Base-by-base conservation (phyloP, 2,329 filamentous ascomycete species). In the Fusarium sp. region DNA sequence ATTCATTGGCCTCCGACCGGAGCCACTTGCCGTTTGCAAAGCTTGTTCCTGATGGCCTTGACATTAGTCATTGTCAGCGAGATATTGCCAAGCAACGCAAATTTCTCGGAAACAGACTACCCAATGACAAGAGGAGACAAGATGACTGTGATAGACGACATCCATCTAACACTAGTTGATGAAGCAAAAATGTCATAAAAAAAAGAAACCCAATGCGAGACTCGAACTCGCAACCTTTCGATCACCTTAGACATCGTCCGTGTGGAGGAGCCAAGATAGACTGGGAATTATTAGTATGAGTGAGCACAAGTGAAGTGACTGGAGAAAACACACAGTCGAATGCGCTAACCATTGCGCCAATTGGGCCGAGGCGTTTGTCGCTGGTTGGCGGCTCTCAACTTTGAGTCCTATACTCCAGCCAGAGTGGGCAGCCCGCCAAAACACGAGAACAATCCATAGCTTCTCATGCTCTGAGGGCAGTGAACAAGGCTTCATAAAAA, bases 321-420 rank as follows among this genome's bases (percentile, higher is more conserved):
- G 27, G 12, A 10, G 15, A 17, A n/a, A 25, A 25, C 33, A 10
- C n/a, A 40, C 33, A 60, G 57, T 60, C 57, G 22, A 43, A 43
- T 60, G 57, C 35, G 57, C 57, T 60, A 60, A 43, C 37, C 17
- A 60, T 60, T 60, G 57, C 57, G 57, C 57, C 57, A 60, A 35
- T 27, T 27, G 22, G 56, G 56, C 54, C 11, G n/a, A 14, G 32
- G 32, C 56, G 32, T 37, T 37, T 17, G 3, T 37, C n/a, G 22
- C 25, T 57, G 32, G 54, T 57, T 8, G 32, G 25, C 47, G 47
- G 47, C 32, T 37, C 11, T 57, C 15, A 57, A 25, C 54, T 57
- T 37, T 37, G 32, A 57, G 33, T 37, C 54, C 32, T 37, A 57
- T 37, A 57, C 32, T 15, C 35, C 35, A 37, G 6, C 14, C 25